Evolutionary conservation across 805 yeast genomes (phyloP).

Genomic region (Nadsonia fulvescens): DNA sequence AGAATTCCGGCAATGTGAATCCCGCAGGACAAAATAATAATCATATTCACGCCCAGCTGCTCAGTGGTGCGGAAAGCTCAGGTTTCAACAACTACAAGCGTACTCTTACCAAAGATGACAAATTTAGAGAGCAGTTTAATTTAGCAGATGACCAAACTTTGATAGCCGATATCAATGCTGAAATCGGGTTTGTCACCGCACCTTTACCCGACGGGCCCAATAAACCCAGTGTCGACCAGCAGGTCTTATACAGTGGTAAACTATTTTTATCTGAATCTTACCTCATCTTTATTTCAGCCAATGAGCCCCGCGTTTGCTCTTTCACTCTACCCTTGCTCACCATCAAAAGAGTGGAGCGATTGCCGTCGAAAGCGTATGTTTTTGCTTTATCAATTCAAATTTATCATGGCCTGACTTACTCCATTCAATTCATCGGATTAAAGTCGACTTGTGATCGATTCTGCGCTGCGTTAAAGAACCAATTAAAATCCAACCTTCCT

Average conservation of each 20-base stretch:
- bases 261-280: constrained; percentile 61
- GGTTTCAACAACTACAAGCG: constrained; percentile 12
- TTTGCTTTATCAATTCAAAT: constrained; percentile 63
- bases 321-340: constrained; percentile 61
- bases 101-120: constrained; percentile 48
- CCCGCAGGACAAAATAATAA: too few species aligned
- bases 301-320: constrained; percentile 49
- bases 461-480: constrained; percentile 45
- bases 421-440: constrained; percentile 62
- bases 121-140: constrained; percentile 44
- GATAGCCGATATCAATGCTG: constrained; percentile 50
- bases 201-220: constrained; percentile 9
- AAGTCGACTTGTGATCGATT: constrained; percentile 66
- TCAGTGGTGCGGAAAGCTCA: constrained; percentile 6
- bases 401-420: constrained; percentile 41
- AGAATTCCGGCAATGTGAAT: too few species aligned
- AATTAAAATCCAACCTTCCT: constrained; percentile 43
- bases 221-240: constrained; percentile 5
- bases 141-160: constrained; percentile 58
- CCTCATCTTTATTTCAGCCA: constrained; percentile 53
- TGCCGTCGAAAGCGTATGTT: constrained; percentile 57
- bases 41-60: constrained; percentile 4
- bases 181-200: constrained; percentile 23
- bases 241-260: constrained; percentile 23
- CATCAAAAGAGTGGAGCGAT: constrained; percentile 67